Percentiles rank a stretch among this genome's conserved stretches.
phyloP scores from a whole-genome alignment of 345 rosid species.

The Eucalyptus fibrosa region DNA sequence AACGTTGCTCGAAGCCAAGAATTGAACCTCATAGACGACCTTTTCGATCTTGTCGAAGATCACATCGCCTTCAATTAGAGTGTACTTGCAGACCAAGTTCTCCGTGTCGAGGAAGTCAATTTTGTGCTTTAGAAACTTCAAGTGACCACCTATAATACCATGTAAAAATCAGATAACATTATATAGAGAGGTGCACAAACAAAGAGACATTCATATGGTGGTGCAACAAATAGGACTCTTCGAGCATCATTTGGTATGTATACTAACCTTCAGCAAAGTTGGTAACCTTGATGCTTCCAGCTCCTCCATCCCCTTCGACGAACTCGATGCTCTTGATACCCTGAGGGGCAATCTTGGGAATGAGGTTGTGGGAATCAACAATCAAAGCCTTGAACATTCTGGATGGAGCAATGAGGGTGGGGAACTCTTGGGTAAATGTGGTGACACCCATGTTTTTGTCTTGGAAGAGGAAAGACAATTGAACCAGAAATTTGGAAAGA shows the following conservation, averaged over 20 bases:
- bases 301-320: neutral
- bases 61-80: constrained; percentile 9
- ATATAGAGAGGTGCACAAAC: neutral
- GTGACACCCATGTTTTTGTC: neutral
- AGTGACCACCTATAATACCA: neutral
- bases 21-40: constrained; percentile 4
- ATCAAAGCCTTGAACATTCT: neutral
- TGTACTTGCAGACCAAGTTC: constrained; percentile 2
- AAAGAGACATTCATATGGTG: neutral
- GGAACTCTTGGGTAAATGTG: neutral
- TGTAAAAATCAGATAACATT: neutral
- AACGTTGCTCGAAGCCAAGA: constrained; percentile 1
- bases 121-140: constrained; percentile 3
- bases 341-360: neutral
- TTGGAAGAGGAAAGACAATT: neutral
- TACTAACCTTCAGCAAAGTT: neutral
- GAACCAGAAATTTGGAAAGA: neutral
- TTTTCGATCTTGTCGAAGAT: constrained; percentile 4
- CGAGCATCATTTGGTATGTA: neutral
- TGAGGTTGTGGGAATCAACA: neutral
- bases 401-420: neutral
- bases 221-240: neutral
- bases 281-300: neutral
- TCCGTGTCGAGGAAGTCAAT: constrained; percentile 15
- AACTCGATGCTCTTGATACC: neutral